These are phyloP conservation scores for Phalaenopsis aphrodite DNA, from an alignment of 106 monocot genomes.

Conservation along the genomic window DNA sequence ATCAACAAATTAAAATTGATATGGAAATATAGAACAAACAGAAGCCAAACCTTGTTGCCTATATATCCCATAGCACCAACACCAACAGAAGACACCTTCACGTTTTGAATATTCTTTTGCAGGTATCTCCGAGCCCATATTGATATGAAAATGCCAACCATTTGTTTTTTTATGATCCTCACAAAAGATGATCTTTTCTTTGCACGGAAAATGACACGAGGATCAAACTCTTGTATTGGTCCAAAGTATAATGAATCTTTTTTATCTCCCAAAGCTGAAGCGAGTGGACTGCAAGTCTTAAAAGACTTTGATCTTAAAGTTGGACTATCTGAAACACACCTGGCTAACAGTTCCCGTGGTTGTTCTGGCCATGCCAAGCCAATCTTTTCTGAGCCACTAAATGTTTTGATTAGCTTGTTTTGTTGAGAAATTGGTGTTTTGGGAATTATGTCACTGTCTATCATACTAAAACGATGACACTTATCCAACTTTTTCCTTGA, in stretches of 20 bases:
- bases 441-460: constrained; percentile 10
- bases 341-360: constrained; percentile 46
- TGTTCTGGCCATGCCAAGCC: constrained; percentile 90
- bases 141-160: constrained; percentile 80
- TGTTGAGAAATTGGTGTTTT: constrained; percentile 10
- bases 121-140: constrained; percentile 74
- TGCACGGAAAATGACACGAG: constrained; percentile 9
- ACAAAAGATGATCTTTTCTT: constrained; percentile 58
- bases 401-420: constrained; percentile 40
- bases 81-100: constrained; percentile 91
- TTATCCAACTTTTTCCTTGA: constrained; percentile 33
- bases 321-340: constrained; percentile 8
- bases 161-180: constrained; percentile 85
- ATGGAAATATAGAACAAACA: not conserved
- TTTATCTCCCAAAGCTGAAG: constrained; percentile 1
- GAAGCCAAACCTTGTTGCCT: constrained; percentile 77
- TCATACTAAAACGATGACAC: constrained; percentile 26
- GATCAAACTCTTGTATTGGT: constrained; percentile 18
- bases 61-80: constrained; percentile 97
- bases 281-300: constrained; percentile 34
- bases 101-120: constrained; percentile 66
- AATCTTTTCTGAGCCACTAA: constrained; percentile 65
- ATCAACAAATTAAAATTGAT: not conserved
- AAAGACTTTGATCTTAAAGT: constrained; percentile 47
- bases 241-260: constrained; percentile 9